These are phyloP conservation scores for Oehlia diaphana DNA, from an alignment of 192 early-diverging fungal species.

Conservation along the genomic window DNA sequence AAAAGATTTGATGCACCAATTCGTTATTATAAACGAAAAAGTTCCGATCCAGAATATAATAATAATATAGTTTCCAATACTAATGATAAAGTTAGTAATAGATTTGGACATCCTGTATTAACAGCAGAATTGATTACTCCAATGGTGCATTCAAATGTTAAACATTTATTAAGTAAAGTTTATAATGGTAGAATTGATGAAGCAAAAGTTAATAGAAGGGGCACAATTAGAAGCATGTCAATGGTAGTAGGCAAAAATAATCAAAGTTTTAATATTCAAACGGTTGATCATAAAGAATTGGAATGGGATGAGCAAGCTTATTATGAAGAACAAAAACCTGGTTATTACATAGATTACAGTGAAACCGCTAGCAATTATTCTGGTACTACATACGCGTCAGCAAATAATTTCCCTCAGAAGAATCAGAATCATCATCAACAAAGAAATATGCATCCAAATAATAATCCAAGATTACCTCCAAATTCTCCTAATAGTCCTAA, in stretches of 20 bases:
- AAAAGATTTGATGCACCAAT: conserved; percentile 52
- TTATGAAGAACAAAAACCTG: not conserved
- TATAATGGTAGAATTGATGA: conserved; percentile 48
- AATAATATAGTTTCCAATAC: not conserved
- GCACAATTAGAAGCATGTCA: conserved; percentile 32
- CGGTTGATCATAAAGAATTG: conserved; percentile 36
- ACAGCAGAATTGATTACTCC: conserved; percentile 61
- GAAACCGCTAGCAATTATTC: not conserved
- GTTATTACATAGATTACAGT: conserved; percentile 8
- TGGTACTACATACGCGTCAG: not conserved
- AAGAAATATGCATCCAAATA: not conserved
- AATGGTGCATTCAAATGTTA: conserved; percentile 65
- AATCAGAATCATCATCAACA: not conserved
- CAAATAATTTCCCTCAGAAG: not conserved
- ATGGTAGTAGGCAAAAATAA: not conserved
- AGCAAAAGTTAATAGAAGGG: conserved; percentile 31
- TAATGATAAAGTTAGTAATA: conserved; percentile 40
- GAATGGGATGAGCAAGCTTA: conserved; percentile 39
- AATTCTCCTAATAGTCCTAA: not conserved
- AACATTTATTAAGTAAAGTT: conserved; percentile 62
- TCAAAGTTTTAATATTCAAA: conserved; percentile 34
- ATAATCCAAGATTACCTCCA: not conserved
- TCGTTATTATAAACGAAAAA: conserved; percentile 50
- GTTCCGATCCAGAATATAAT: conserved; percentile 21
- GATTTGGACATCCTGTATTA: conserved; percentile 70